Evolutionary conservation across 306 rosid genomes (phyloP).

Genomic region (Betula pendula): DNA sequence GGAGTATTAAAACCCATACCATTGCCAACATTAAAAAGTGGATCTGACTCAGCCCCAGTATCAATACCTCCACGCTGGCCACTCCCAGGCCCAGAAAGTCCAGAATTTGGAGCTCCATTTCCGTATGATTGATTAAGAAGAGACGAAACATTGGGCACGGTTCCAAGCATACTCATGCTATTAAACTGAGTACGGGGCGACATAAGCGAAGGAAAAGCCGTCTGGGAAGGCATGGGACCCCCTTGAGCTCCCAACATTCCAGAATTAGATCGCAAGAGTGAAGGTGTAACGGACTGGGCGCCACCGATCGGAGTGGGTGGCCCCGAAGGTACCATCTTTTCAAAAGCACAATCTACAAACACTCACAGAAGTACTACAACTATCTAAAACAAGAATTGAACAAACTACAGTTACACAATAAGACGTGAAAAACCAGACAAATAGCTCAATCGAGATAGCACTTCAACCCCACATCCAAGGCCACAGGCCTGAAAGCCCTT

Average conservation of each 20-base stretch:
- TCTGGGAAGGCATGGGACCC: conserved; percentile 69
- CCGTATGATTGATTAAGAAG: conserved; percentile 76
- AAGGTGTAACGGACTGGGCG: conserved; percentile 77
- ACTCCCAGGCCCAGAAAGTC: conserved; percentile 67
- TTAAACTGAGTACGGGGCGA: conserved; percentile 71
- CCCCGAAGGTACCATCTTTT: conserved; percentile 87
- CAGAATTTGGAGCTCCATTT: conserved; percentile 69
- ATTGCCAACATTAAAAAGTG: conserved; percentile 69
- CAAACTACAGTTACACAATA: conserved; percentile 46
- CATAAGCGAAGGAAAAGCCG: conserved; percentile 66
- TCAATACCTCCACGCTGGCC: conserved; percentile 75
- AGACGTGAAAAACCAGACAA: conserved; percentile 30
- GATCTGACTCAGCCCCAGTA: conserved; percentile 72
- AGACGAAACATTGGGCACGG: conserved; percentile 74
- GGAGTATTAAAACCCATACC: conserved; percentile 65
- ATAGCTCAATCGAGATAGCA: conserved; percentile 47
- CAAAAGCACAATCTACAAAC: conserved; percentile 37
- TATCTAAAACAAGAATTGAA: conserved; percentile 44
- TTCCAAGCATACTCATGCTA: conserved; percentile 80
- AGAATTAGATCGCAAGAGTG: conserved; percentile 82
- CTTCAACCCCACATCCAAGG: conserved; percentile 44
- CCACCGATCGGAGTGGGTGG: conserved; percentile 85
- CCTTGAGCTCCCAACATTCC: conserved; percentile 91
- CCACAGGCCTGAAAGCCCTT: conserved; percentile 42
- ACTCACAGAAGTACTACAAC: conserved; percentile 43